Evolutionary conservation across 495 filamentous ascomycete species (phyloP).

Genomic region (Oidiodendron maius): DNA sequence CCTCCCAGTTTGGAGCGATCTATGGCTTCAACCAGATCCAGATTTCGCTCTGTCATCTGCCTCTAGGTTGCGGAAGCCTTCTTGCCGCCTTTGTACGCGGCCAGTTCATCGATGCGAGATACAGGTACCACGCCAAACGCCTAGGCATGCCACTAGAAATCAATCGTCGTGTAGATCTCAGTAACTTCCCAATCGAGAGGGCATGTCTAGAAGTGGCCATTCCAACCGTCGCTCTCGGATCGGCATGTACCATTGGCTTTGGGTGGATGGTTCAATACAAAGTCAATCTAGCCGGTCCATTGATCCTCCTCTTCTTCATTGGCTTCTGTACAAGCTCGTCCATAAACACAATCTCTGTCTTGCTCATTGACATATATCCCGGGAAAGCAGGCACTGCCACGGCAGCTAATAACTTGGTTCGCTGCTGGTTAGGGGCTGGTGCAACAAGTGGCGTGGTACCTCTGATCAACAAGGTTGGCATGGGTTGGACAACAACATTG

Average conservation of each 20-base stretch:
- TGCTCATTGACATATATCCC: conserved; percentile 51
- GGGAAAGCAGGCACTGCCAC: conserved; percentile 49
- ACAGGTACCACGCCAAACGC: conserved; percentile 35
- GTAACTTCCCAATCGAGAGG: conserved; percentile 56
- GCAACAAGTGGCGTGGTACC: conserved; percentile 3
- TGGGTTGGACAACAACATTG: conserved; percentile 5
- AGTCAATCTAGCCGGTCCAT: conserved; percentile 28
- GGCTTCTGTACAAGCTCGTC: conserved; percentile 46
- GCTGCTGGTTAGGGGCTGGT: conserved; percentile 52
- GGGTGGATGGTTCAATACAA: conserved; percentile 40
- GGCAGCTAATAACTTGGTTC: conserved; percentile 56
- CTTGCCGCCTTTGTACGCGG: conserved; percentile 54
- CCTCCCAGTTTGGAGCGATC: conserved; percentile 39
- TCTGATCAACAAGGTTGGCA: conserved; percentile 3
- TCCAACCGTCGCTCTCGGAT: conserved; percentile 35
- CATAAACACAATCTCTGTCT: conserved; percentile 43
- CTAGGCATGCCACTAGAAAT: conserved; percentile 38
- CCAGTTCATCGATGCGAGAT: conserved; percentile 47
- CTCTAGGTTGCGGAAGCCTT: conserved; percentile 55
- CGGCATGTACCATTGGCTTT: conserved; percentile 35
- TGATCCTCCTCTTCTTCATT: conserved; percentile 52
- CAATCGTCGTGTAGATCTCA: conserved; percentile 39
- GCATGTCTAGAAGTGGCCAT: conserved; percentile 52
- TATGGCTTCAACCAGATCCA: conserved; percentile 55
- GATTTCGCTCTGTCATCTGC: conserved; percentile 51